Base-by-base conservation (phyloP, 139 green algal species). In the Auxenochlorella pyrenoidosa region DNA sequence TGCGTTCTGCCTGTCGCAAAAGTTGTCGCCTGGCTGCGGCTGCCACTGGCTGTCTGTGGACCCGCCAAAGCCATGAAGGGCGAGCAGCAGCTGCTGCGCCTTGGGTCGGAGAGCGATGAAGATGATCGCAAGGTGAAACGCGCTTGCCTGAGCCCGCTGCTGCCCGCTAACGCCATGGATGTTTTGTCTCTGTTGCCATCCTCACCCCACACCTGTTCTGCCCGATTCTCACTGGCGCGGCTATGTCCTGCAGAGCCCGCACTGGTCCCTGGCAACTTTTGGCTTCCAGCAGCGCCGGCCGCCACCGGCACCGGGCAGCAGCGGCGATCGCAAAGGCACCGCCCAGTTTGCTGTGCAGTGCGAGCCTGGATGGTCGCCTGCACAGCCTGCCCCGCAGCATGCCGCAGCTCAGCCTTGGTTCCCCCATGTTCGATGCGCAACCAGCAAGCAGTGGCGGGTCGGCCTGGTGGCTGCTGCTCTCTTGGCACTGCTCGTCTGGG, bases 241-340 rank as follows among this genome's bases (percentile, higher is more conserved):
- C 54, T 63, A 4, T 16, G 10, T 24, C 36, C 21, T 75, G 59
- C 80, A 85, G 80, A 77, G 60, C 80, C 80, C 80, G 26, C 58
- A n/a, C 38, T 84, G 79, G 79, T 73, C 60, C 32, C 59, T 75
- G 79, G 59, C 59, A 6, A 40, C 38, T 13, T 75, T 75, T 79
- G 73, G 73, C 0, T 51, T 51, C 38, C 73, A 79, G 73, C 40
- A 79, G 73, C 73, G 41, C 73, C 43, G 40, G 22, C 30, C 73
- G 40, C 26, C 40, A 40, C 22, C 40, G 47, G 73, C 59, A 59
- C 15, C 79, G 60, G 36, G 58, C 58, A 28, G 58, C 58, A 28
- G 79, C 58, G 36, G 59, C 79, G 34, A 51, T 5, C 38, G 34
- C 73, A 58, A 26, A 12, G 30, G 76, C 32, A n/a, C 22, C 30